Evolutionary conservation across 192 early-diverging fungal species (phyloP).

Genomic region (Umbelopsis sp.): DNA sequence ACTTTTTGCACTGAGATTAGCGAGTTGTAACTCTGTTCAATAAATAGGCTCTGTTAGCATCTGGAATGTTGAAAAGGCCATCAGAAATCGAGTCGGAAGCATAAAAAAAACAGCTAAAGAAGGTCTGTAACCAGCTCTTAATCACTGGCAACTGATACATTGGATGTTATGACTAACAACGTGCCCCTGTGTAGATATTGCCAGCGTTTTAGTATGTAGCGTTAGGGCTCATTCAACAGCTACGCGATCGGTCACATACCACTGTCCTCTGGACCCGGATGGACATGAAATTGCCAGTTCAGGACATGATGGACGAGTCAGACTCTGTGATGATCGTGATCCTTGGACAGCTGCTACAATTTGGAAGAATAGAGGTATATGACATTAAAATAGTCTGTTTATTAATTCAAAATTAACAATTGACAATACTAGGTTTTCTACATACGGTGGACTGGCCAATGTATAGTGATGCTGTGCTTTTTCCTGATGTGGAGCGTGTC

Average conservation of each 20-base stretch:
- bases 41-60: not conserved
- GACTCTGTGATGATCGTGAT: slow-evolving; percentile 19
- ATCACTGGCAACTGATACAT: not conserved
- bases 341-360: not conserved
- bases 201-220: not conserved
- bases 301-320: slow-evolving; percentile 18
- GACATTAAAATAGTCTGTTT: not conserved
- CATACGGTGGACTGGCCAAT: not conserved
- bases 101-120: not conserved
- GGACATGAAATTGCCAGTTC: not conserved
- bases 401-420: not conserved
- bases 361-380: slow-evolving; percentile 9
- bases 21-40: not conserved
- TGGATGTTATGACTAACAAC: no score
- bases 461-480: not conserved
- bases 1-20: no score
- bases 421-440: not conserved
- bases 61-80: slow-evolving; percentile 19
- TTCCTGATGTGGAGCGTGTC: slow-evolving; percentile 1
- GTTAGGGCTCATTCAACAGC: slow-evolving; percentile 1
- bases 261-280: slow-evolving; percentile 9
- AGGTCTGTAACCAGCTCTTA: not conserved
- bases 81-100: not conserved
- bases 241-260: slow-evolving; percentile 1
- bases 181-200: not conserved